phyloP scores from a whole-genome alignment of 2,329 filamentous ascomycete species.

The Aspergillus floridensis region DNA sequence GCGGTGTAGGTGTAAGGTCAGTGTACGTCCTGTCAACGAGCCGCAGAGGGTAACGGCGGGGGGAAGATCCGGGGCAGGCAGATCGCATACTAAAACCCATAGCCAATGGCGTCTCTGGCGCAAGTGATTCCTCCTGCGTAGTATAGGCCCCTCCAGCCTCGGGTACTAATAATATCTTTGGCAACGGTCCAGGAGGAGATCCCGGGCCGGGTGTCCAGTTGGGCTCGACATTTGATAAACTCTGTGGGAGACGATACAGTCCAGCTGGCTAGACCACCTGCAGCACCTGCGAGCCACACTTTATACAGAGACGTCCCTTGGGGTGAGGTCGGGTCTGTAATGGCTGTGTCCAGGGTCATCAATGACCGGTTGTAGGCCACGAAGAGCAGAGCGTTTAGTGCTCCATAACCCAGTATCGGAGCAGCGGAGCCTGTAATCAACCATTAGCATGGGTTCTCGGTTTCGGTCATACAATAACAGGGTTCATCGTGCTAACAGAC shows the following conservation, averaged over 20 bases:
- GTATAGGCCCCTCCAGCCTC: slow-evolving; percentile 70
- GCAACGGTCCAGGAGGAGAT: slow-evolving; percentile 64
- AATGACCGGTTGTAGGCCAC: slow-evolving; percentile 87
- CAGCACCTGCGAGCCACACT: slow-evolving; percentile 75
- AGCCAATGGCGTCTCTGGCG: slow-evolving; percentile 82
- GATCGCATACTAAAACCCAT: slow-evolving; percentile 75
- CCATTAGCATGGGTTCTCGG: slow-evolving; percentile 8
- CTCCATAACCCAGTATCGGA: slow-evolving; percentile 84
- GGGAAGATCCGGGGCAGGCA: slow-evolving; percentile 12
- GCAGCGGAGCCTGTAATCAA: slow-evolving; percentile 67
- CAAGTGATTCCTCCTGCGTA: slow-evolving; percentile 78
- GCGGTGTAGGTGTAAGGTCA: background rate
- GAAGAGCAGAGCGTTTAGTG: slow-evolving; percentile 86
- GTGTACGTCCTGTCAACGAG: slow-evolving; percentile 11
- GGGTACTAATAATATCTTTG: slow-evolving; percentile 57
- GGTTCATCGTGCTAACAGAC: slow-evolving; percentile 20
- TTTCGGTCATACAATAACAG: background rate
- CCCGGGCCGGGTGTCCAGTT: slow-evolving; percentile 54
- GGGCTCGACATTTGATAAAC: slow-evolving; percentile 83
- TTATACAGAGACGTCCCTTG: slow-evolving; percentile 56
- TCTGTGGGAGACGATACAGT: slow-evolving; percentile 85
- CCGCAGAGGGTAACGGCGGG: slow-evolving; percentile 3
- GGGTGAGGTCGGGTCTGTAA: slow-evolving; percentile 45
- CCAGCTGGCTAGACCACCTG: slow-evolving; percentile 82
- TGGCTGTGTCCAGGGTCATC: slow-evolving; percentile 52